Evolutionary conservation across 2,329 filamentous ascomycete species (phyloP).

Genomic region (Scopulariopsis brevicaulis): DNA sequence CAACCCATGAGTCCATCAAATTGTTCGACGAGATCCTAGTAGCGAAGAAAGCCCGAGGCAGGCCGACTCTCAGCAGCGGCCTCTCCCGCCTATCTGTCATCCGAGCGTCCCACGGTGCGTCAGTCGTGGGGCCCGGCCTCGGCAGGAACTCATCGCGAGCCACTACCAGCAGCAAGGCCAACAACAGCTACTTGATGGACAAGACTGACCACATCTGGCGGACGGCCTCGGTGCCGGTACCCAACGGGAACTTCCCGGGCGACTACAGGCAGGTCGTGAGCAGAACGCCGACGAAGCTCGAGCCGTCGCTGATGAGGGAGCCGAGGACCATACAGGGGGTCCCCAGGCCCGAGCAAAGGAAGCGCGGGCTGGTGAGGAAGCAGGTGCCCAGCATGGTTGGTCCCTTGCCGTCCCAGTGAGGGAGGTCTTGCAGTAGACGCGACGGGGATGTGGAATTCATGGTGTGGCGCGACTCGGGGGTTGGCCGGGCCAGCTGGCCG

Average conservation of each 20-base stretch:
- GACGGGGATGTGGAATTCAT: background rate
- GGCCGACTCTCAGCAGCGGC: conserved; percentile 49
- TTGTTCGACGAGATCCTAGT: conserved; percentile 79
- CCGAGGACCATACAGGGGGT: conserved; percentile 81
- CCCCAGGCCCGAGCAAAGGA: conserved; percentile 49
- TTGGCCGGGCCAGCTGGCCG: background rate
- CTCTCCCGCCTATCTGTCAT: conserved; percentile 51
- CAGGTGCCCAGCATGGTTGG: conserved; percentile 40
- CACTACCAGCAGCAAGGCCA: conserved; percentile 12
- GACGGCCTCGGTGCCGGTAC: conserved; percentile 47
- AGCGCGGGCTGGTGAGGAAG: conserved; percentile 39
- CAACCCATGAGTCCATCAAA: conserved; percentile 54
- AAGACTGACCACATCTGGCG: conserved; percentile 73
- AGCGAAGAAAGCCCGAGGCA: conserved; percentile 60
- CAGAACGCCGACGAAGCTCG: conserved; percentile 69
- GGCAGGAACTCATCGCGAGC: conserved; percentile 19
- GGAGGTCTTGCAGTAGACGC: background rate
- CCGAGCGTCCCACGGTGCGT: conserved; percentile 39
- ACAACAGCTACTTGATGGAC: conserved; percentile 57
- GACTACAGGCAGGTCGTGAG: conserved; percentile 51
- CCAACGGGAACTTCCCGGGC: conserved; percentile 49
- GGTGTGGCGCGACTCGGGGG: background rate
- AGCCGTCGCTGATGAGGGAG: conserved; percentile 81
- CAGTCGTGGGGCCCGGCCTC: conserved; percentile 2
- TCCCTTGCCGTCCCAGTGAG: conserved; percentile 21